Base-by-base conservation (phyloP, 768 basidiomycete genomes). In the Crassisporium funariophilum region DNA sequence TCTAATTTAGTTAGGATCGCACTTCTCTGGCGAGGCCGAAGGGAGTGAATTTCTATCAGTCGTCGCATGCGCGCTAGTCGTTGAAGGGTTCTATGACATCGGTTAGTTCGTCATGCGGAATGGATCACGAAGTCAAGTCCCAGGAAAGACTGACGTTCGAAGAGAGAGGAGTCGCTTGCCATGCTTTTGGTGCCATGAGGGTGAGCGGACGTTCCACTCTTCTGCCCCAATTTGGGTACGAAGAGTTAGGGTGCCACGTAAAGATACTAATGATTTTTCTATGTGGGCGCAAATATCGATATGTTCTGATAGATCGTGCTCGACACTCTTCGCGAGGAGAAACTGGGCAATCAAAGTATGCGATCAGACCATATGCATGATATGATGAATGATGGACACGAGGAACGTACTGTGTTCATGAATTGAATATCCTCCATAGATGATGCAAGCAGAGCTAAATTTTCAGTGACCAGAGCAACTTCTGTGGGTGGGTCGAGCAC, bases 101-200 rank as follows among this genome's bases (percentile, higher is more conserved):
- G n/a, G 27, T 56, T 35, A 53, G 27, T 23, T 35, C 20, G 44
- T 48, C 8, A 49, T 45, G 42, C 27, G 27, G 13, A 41, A 34
- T 27, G 38, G 12, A 38, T 15, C 10, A 17, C 27, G 20, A 36
- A 39, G 22, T 16, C 24, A 44, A 49, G n/a, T n/a, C n/a, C n/a
- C n/a, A n/a, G 41, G 52, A 41, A 46, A 13, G 36, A 55, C 48
- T 50, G 47, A 70, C 70, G 59, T 66, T 61, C 59, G 54, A 37
- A 72, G 59, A 29, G 70, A 72, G n/a, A 61, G 41, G 17, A 70
- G 52, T 35, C 67, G 51, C 23, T 58, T 59, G 20, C 52, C 54
- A 47, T 68, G 67, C 50, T 68, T 67, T 43, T 62, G 52, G 37
- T 66, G 60, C 66, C 68, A 71, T 44, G 58, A 53, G 33, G 58